These are phyloP conservation scores for Irpex lacteus DNA, from an alignment of 1,284 basidiomycete genomes.

Conservation along the genomic window DNA sequence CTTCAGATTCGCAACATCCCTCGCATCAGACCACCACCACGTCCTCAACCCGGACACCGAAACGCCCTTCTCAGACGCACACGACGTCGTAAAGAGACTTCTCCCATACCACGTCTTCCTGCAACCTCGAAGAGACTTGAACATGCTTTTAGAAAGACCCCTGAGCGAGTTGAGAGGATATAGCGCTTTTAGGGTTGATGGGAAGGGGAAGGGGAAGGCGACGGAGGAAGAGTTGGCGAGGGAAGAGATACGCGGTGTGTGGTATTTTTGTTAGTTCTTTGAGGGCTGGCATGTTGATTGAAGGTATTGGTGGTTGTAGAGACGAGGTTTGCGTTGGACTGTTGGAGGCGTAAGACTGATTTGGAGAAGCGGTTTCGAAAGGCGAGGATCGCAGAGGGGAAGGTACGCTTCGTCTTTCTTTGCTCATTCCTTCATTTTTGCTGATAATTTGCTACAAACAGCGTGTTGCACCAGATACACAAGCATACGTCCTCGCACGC, in stretches of 20 bases:
- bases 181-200: conserved; percentile 15
- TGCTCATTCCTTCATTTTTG: not conserved
- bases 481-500: conserved; percentile 61
- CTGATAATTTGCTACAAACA: conserved; percentile 23
- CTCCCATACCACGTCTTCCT: conserved; percentile 78
- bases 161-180: not conserved
- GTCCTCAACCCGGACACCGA: conserved; percentile 64
- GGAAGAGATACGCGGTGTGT: conserved; percentile 56
- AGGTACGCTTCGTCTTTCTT: conserved; percentile 41
- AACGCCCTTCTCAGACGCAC: conserved; percentile 56
- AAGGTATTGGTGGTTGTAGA: conserved; percentile 33
- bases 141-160: conserved; percentile 9
- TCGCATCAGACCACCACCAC: conserved; percentile 59
- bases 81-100: conserved; percentile 62
- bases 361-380: conserved; percentile 58
- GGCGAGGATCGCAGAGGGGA: conserved; percentile 49
- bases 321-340: conserved; percentile 65
- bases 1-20: conserved; percentile 45
- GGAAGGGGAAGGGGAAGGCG: conserved; percentile 57
- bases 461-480: conserved; percentile 57
- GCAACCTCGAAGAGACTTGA: conserved; percentile 63
- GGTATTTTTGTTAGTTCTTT: not conserved
- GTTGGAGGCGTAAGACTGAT: conserved; percentile 51
- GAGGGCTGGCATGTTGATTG: not conserved
- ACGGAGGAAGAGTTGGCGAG: conserved; percentile 38